Base-by-base conservation (phyloP, 179 eudicot genomes). In the Vitellaria paradoxa region DNA sequence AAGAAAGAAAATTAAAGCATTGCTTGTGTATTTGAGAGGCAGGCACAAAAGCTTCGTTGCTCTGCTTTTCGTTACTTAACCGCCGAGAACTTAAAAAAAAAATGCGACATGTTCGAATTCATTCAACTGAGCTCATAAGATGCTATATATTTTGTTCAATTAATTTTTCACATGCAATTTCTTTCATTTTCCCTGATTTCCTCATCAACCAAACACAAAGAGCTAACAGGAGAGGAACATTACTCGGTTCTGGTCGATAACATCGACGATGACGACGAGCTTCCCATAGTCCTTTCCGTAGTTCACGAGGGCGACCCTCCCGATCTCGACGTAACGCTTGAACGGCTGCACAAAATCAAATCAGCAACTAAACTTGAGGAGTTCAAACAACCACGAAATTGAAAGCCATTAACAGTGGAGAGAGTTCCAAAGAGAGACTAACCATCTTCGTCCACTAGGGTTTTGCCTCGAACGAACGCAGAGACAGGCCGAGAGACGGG, bases 311-410 rank as follows among this genome's bases (percentile, higher is more conserved):
- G 90, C 97, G 3, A 91, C 88, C 65, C 97, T 81, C 60, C 97
- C 97, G 84, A 90, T 84, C 91, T 90, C 97, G 1, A 91, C 91
- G 88, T 79, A 91, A 81, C 97, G 88, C 91, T 90, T 91, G 90
- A 91, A 91, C 85, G 92, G 91, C 93, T 91, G n/a, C 55, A 70
- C 75, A 84, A 50, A 60, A 70, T 30, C 63, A 13, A 59, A 61
- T 40, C 45, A 49, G 62, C 67, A 8, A 14, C 9, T 42, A 9
- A 64, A 66, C 5, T 12, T 30, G 1, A 42, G 4, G 49, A 42
- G 15, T 40, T 14, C 46, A 3, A 47, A 46, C 46, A 37, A 8
- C 13, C 21, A 49, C 7, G 11, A 13, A 10, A 3, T 1, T 37
- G 42, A 23, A 26, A 49, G 14, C 37, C 8, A 69, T 69, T 26